Base-by-base conservation (phyloP, 2,329 filamentous ascomycete genomes). In the Trichoderma gracile region DNA sequence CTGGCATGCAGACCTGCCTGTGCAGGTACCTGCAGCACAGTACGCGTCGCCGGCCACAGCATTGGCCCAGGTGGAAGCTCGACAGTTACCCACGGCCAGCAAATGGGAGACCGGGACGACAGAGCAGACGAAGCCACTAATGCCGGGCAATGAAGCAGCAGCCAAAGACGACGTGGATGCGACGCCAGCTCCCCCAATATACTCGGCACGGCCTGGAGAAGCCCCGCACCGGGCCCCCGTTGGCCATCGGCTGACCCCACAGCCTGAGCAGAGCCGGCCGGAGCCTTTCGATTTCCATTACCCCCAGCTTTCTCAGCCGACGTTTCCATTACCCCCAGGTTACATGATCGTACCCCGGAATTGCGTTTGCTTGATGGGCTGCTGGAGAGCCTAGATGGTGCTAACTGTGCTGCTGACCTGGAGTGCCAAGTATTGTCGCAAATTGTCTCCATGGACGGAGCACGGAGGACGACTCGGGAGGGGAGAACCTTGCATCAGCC, bases 321-420 rank as follows among this genome's bases (percentile, higher is more conserved):
- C 63, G 69, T 74, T 74, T 74, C 68, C 54, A 74, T 75, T 77
- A 77, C 75, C 74, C 74, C 73, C 73, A 70, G 71, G 72, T 77
- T 78, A 77, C 76, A 72, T 77, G 72, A 76, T 77, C 69, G 33
- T 38, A 70, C 46, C 25, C 52, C 38, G 49, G 56, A n/a, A 47
- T 46, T 23, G 40, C 42, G 42, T 17, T 33, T 10, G 38, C 10
- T 38, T 27, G 59, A 49, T 15, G 59, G 43, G 49, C 4, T 47
- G 17, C 15, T 2, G 40, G 30, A 14, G 23, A 57, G 58, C n/a
- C 58, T 61, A 61, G n/a, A 23, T n/a, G 47, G 38, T 45, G 27
- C 58, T 61, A 53, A 61, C 58, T 54, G 58, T 53, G 57, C 30
- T 61, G 58, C 46, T 53, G 46, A 33, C 58, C 19, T 61, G 47